Evolutionary conservation across 371 early-diverging fungal species (phyloP).

Genomic region (Mortierella sp.): DNA sequence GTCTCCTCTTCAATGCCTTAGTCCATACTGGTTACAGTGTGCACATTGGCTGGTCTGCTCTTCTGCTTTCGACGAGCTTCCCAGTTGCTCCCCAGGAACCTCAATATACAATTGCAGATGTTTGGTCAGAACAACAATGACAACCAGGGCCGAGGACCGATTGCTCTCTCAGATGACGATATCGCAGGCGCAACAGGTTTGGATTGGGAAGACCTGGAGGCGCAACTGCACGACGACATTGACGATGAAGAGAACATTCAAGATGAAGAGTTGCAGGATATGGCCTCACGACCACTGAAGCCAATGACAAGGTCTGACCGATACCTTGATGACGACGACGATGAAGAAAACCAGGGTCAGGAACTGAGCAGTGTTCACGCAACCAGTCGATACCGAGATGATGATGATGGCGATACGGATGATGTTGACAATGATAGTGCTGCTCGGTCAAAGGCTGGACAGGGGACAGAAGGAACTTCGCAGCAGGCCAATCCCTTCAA

Average conservation of each 20-base stretch:
- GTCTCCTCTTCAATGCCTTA: too few species aligned
- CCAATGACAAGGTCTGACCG: slow-evolving; percentile 10
- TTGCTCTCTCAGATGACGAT: slow-evolving; percentile 50
- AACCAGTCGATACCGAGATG: slow-evolving; percentile 9
- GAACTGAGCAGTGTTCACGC: not conserved
- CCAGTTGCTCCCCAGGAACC: slow-evolving; percentile 28
- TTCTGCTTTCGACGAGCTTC: slow-evolving; percentile 51
- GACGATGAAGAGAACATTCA: not conserved
- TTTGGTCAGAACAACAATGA: slow-evolving; percentile 20
- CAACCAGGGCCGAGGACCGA: slow-evolving; percentile 33
- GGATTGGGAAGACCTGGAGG: slow-evolving; percentile 50
- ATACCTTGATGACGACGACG: slow-evolving; percentile 26
- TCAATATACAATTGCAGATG: slow-evolving; percentile 41
- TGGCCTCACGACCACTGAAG: slow-evolving; percentile 14
- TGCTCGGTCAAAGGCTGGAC: not conserved
- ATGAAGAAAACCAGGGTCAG: slow-evolving; percentile 4
- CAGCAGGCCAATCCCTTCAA: slow-evolving; percentile 5
- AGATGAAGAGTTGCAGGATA: slow-evolving; percentile 17
- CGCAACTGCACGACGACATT: slow-evolving; percentile 10
- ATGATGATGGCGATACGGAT: slow-evolving; percentile 14
- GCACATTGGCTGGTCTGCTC: slow-evolving; percentile 27
- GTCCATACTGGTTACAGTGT: slow-evolving; percentile 35
- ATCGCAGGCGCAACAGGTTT: slow-evolving; percentile 34
- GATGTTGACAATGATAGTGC: slow-evolving; percentile 8
- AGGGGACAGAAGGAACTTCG: not conserved